Evolutionary conservation across 208 protist genomes (phyloP), one percentile per base, ranked within the genome.

Genomic region (Trypanosoma platydactyli): DNA sequence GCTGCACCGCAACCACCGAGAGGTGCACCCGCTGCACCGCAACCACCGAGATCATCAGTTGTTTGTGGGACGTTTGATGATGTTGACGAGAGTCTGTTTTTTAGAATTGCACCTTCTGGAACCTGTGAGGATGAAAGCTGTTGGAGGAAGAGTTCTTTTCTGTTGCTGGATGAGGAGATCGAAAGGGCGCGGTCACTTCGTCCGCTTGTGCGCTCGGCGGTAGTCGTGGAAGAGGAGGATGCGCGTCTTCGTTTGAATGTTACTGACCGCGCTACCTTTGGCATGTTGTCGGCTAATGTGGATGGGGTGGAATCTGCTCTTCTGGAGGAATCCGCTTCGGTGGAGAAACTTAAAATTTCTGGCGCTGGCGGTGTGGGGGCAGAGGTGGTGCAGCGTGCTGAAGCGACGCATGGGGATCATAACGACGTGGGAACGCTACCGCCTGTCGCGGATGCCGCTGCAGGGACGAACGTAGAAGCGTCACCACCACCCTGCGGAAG

Each of bases 281-380:
- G 22, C 7, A 29, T 24, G 35, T 42, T 6, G 3, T 9, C 35
- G 15, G n/a, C 20, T 3, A 1, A 7, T 54, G 3, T 60, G 9
- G 59, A 65, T 29, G 67, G 66, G 51, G 0, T 73, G 33, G 38
- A 44, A 49, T n/a, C 63, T 15, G 59, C 87, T 30, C 65, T 78
- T 15, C 46, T 29, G 20, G 53, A 63, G 2, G 61, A 89, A 22
- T 69, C 69, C 5, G 54, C 53, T 44, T 80, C 70, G 38, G 49
- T 92, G 27, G 77, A 87, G 7, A 55, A 57, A 4, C 86, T 89
- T 68, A 74, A 87, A 59, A 79, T 92, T 40, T 83, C 86, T 9
- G 51, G 67, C 38, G 30, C 40, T 52, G 24, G 65, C 29, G 56
- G 68, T 40, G 68, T 48, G 30, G 1, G 22, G 27, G 59, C 50